Conservation (phyloP, 768 basidiomycete genomes). For the Termitomyces sp. region DNA sequence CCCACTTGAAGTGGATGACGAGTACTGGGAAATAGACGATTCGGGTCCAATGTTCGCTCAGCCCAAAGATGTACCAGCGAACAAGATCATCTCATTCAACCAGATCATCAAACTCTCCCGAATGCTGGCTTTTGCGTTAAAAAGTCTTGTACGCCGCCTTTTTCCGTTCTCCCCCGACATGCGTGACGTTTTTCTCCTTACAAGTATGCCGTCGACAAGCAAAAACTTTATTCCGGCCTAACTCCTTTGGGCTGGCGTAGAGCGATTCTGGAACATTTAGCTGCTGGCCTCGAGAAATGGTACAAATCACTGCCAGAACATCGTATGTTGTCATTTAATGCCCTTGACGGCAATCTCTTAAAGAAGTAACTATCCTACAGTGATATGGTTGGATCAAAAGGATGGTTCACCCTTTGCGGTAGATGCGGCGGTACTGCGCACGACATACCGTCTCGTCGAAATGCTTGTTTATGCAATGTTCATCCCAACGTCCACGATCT, state of each 20-base stretch:
- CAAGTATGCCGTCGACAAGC: conserved; percentile 73
- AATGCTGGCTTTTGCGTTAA: conserved; percentile 65
- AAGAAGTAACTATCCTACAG: no score
- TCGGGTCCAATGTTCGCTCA: conserved; percentile 59
- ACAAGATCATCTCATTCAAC: conserved; percentile 54
- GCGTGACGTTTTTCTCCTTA: not conserved
- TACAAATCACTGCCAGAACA: conserved; percentile 64
- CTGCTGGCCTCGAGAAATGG: conserved; percentile 72
- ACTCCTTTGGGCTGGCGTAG: conserved; percentile 51
- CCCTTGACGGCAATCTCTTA: not conserved
- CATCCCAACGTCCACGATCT: conserved; percentile 33
- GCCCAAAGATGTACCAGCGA: conserved; percentile 55
- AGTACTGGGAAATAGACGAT: conserved; percentile 64
- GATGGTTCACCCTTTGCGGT: conserved; percentile 44
- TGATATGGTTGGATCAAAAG: conserved; percentile 56
- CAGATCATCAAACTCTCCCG: conserved; percentile 62
- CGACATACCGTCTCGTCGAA: conserved; percentile 56
- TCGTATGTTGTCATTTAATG: conserved; percentile 35
- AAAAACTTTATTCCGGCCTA: conserved; percentile 50
- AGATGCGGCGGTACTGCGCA: conserved; percentile 56
- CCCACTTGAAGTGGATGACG: conserved; percentile 79
- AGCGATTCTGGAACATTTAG: conserved; percentile 63
- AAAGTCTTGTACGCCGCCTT: conserved; percentile 54
- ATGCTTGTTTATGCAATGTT: conserved; percentile 64
- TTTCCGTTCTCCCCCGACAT: not conserved